A percentile compares a stretch with the other conserved stretches of the same genome.
Evolutionary conservation across 2,329 filamentous ascomycete genomes (phyloP).

Genomic region (Colletotrichum tofieldiae): DNA sequence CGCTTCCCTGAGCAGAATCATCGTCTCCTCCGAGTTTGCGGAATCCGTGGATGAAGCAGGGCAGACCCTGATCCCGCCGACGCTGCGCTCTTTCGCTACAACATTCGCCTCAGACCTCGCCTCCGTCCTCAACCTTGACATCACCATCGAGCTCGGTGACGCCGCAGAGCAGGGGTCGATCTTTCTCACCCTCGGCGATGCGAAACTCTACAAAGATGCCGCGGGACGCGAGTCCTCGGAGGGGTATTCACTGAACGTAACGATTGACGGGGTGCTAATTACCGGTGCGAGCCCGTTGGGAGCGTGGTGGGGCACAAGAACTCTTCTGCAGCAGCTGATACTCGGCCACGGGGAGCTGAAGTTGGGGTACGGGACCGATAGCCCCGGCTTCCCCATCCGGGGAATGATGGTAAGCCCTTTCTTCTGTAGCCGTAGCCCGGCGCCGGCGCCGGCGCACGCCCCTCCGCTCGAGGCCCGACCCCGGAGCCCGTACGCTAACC

Average conservation of each 20-base stretch:
- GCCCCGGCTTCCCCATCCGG: conserved; percentile 65
- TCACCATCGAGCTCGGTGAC: conserved; percentile 48
- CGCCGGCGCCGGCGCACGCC: no score
- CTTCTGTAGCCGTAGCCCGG: neutral
- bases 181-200: conserved; percentile 63
- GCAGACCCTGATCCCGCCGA: conserved; percentile 67
- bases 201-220: conserved; percentile 58
- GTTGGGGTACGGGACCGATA: conserved; percentile 62
- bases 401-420: conserved; percentile 57
- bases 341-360: conserved; percentile 57
- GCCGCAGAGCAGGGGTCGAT: conserved; percentile 52
- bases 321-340: conserved; percentile 66
- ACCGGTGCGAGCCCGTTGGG: conserved; percentile 69
- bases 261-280: conserved; percentile 59
- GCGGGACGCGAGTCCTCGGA: conserved; percentile 64
- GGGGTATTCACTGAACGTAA: conserved; percentile 63
- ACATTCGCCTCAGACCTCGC: conserved; percentile 60
- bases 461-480: no score
- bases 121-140: conserved; percentile 49
- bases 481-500: neutral
- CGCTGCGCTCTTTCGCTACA: conserved; percentile 61
- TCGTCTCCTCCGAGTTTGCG: conserved; percentile 61
- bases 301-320: conserved; percentile 72
- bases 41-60: conserved; percentile 60
- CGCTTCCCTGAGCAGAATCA: conserved; percentile 52